These are phyloP conservation scores for Aegilops speltoides DNA, from an alignment of 176 grass and related monocot genomes.

Conservation along the genomic window DNA sequence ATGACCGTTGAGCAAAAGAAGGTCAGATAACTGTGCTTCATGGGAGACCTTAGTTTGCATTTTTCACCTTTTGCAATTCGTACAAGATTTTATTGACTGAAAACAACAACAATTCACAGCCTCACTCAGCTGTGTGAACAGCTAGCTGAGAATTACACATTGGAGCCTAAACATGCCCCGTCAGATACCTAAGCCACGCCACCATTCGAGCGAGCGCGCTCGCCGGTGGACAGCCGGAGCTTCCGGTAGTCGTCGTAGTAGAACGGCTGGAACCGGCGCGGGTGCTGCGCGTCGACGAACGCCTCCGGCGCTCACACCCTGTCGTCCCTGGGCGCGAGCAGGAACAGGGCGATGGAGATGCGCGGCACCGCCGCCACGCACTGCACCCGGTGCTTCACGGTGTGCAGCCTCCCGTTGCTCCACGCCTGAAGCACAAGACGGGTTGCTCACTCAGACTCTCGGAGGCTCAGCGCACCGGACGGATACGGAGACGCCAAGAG, in stretches of 20 bases:
- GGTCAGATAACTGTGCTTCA: too few relatives aligned
- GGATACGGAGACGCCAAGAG: background rate
- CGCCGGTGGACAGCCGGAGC: constrained; percentile 51
- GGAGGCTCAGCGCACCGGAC: background rate
- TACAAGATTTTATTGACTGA: background rate
- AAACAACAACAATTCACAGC: background rate
- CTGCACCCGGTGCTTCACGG: constrained; percentile 74
- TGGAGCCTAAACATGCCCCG: background rate
- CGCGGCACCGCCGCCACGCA: constrained; percentile 59
- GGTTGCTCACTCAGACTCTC: background rate
- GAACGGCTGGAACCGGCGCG: background rate
- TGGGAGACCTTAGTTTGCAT: background rate
- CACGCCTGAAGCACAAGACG: constrained; percentile 44
- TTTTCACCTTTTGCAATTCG: background rate
- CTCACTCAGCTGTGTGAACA: background rate
- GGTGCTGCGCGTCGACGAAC: background rate
- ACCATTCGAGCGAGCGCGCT: constrained; percentile 41
- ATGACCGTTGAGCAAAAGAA: too few relatives aligned
- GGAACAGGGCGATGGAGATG: constrained; percentile 78
- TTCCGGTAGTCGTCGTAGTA: constrained; percentile 6
- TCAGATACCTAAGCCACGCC: background rate
- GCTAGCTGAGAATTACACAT: background rate
- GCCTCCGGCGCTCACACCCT: constrained; percentile 48
- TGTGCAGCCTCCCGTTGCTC: constrained; percentile 76
- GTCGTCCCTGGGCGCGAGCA: constrained; percentile 76